These are phyloP conservation scores for Pyrus bretschneideri DNA, from an alignment of 306 rosid genomes.

Conservation along the genomic window DNA sequence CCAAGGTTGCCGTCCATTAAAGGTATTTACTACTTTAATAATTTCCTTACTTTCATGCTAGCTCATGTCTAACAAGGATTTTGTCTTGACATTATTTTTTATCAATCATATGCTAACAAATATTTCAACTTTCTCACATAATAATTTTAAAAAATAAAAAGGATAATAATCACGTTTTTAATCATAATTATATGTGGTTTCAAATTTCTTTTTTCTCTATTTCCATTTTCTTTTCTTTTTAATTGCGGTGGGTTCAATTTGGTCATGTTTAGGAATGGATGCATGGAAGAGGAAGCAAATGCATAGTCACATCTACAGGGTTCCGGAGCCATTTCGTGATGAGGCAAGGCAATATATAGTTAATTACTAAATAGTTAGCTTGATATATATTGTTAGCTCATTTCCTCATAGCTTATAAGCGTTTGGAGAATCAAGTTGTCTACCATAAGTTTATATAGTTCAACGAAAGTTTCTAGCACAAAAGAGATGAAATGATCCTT, in stretches of 20 bases:
- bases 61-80: neutral
- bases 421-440: no score
- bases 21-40: constrained; percentile 26
- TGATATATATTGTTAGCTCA: no score
- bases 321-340: constrained; percentile 60
- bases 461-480: neutral
- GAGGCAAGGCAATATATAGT: constrained; percentile 40
- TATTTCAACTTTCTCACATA: no score
- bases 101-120: rapidly evolving
- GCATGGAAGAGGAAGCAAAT: constrained; percentile 80
- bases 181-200: neutral
- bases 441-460: neutral
- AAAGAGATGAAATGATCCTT: neutral
- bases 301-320: constrained; percentile 83
- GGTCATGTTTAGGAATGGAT: constrained; percentile 57
- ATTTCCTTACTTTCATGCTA: neutral
- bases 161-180: neutral
- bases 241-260: neutral
- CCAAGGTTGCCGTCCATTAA: constrained; percentile 70
- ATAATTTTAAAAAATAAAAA: no score
- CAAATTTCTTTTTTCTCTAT: neutral
- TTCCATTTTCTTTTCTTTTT: neutral
- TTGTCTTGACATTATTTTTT: no score
- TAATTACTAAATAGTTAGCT: no score
- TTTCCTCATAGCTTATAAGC: no score